Percentiles rank a stretch among this genome's conserved stretches.
phyloP scores from a whole-genome alignment of 345 rosid genomes.

The Aegle marmelos region DNA sequence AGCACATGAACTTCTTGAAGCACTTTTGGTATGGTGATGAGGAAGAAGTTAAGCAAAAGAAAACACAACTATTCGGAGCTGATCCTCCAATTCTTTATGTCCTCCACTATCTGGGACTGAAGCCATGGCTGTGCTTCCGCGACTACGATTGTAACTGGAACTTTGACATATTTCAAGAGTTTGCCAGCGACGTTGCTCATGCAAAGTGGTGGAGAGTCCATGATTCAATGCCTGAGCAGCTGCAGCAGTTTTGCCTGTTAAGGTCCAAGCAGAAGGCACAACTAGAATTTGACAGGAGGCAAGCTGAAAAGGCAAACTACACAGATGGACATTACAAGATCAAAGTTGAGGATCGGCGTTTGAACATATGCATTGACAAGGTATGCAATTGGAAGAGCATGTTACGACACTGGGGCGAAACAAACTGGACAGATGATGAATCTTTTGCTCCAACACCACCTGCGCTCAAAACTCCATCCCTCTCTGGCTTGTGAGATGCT shows the following conservation, averaged over 20 bases:
- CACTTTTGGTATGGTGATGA: constrained; percentile 87
- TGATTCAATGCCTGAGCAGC: constrained; percentile 79
- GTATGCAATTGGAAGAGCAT: constrained; percentile 87
- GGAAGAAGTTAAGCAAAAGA: constrained; percentile 65
- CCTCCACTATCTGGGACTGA: constrained; percentile 82
- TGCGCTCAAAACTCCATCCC: constrained; percentile 43
- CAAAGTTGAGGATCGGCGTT: constrained; percentile 55
- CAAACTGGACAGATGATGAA: constrained; percentile 71
- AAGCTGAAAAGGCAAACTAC: constrained; percentile 73
- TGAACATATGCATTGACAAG: constrained; percentile 68
- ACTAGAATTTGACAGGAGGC: constrained; percentile 72
- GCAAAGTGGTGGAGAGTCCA: constrained; percentile 90
- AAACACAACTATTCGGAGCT: constrained; percentile 70
- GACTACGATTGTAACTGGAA: constrained; percentile 98
- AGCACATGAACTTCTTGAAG: constrained; percentile 81
- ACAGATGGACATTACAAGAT: constrained; percentile 73
- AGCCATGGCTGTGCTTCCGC: constrained; percentile 89
- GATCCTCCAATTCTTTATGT: constrained; percentile 87
- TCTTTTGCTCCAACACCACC: constrained; percentile 68
- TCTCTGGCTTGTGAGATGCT: constrained; percentile 30
- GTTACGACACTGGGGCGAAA: constrained; percentile 91
- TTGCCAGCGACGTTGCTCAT: constrained; percentile 89
- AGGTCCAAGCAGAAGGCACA: constrained; percentile 92
- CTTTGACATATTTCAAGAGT: constrained; percentile 78
- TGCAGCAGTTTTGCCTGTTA: constrained; percentile 77